Evolutionary conservation across 2,329 filamentous ascomycete species (phyloP).

Genomic region (Davidsoniella eucalypti): DNA sequence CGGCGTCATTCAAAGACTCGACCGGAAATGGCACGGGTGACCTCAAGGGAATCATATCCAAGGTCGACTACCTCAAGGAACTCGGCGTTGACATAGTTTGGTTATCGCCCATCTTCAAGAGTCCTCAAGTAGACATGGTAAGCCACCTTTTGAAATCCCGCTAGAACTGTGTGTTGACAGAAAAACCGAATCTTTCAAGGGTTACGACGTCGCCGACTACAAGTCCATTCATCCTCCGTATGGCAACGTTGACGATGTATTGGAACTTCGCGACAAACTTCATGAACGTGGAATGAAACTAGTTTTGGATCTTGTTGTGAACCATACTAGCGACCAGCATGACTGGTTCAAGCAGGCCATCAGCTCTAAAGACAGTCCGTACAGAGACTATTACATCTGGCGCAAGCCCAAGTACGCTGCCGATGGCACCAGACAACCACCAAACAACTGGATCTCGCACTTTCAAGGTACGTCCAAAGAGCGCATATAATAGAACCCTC

Average conservation of each 20-base stretch:
- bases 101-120: slow-evolving; percentile 31
- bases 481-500: not conserved
- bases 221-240: slow-evolving; percentile 48
- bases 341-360: slow-evolving; percentile 54
- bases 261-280: slow-evolving; percentile 41
- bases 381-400: slow-evolving; percentile 52
- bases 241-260: slow-evolving; percentile 51
- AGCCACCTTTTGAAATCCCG: slow-evolving; percentile 16
- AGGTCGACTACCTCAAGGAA: slow-evolving; percentile 36
- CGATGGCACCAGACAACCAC: slow-evolving; percentile 40
- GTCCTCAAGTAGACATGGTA: slow-evolving; percentile 47
- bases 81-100: slow-evolving; percentile 44
- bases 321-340: slow-evolving; percentile 49
- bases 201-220: slow-evolving; percentile 58
- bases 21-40: slow-evolving; percentile 40
- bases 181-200: slow-evolving; percentile 19
- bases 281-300: slow-evolving; percentile 51
- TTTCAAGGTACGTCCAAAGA: slow-evolving; percentile 5
- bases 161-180: not conserved
- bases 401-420: slow-evolving; percentile 37
- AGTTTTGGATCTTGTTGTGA: slow-evolving; percentile 57
- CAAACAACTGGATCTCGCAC: slow-evolving; percentile 36
- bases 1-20: slow-evolving; percentile 43
- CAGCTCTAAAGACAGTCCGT: slow-evolving; percentile 34
- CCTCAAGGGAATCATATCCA: slow-evolving; percentile 39